Base-by-base conservation (phyloP, 2,329 filamentous ascomycete genomes). In the Massarina eburnea region DNA sequence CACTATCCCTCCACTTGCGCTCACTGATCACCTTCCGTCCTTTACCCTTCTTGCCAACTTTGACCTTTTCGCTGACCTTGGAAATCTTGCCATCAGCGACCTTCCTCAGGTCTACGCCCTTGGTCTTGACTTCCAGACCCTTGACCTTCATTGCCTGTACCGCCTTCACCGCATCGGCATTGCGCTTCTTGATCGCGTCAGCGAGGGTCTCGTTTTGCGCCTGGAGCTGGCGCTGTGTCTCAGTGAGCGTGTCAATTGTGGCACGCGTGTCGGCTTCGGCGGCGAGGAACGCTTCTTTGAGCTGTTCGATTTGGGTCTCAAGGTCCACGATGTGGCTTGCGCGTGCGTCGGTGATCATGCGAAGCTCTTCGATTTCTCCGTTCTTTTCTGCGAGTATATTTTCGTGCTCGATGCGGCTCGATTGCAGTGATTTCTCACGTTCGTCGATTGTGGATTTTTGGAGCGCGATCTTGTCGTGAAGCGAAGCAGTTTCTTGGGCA, bases 391-490 rank as follows among this genome's bases (percentile, higher is more conserved):
- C 45, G 20, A 71, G 42, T 7, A 49, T 42, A 12, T 54, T 48
- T 8, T 61, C 57, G 42, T 67, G 58, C 36, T 69, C 61, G 5
- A 43, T 41, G 1, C 43, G 39, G 12, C 55, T 59, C 21, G 62
- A 42, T n/a, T 49, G 58, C 6, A 58, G 57, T 3, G 54, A 56
- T 7, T 54, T 46, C 35, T 61, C 63, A 4, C 74, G 59, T 10
- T 55, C 54, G 4, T 56, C 55, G 41, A 77, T 73, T 21, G 71
- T 68, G 24, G 66, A 61, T 19, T 72, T 64, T 17, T 72, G 67
- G 10, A 66, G 64, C 3, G 54, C 55, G 39, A 75, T 70, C 8
- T 69, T 61, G 10, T 64, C 55, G 27, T 71, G 54, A 52, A 74
- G 71, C 8, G 59, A 56, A 10, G 55, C 51, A 36, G 70, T 62